Evolutionary conservation across 805 yeast genomes (phyloP).

Genomic region (Sungouiella thailandica): DNA sequence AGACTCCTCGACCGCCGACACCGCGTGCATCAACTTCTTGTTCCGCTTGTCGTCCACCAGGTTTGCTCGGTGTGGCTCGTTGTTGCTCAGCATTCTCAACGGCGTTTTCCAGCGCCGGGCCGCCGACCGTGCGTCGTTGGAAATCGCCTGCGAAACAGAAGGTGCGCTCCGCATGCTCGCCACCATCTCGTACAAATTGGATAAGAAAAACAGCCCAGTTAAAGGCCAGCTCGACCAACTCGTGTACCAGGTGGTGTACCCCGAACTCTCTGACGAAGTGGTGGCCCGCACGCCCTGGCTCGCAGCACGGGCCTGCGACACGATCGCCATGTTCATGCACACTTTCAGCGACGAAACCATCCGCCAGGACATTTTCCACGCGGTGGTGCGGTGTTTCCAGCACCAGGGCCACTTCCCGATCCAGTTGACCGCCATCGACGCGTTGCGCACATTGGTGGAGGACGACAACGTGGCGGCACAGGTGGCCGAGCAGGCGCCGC

Average conservation of each 20-base stretch:
- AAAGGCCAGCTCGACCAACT: slow-evolving; percentile 36
- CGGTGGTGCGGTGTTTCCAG: slow-evolving; percentile 37
- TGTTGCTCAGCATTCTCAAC: slow-evolving; percentile 27
- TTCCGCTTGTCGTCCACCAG: slow-evolving; percentile 33
- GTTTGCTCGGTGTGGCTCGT: slow-evolving; percentile 34
- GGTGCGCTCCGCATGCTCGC: slow-evolving; percentile 40
- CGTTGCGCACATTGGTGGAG: slow-evolving; percentile 42
- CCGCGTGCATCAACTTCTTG: slow-evolving; percentile 45
- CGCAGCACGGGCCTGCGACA: slow-evolving; percentile 44
- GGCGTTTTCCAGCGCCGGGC: slow-evolving; percentile 32
- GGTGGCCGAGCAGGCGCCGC: slow-evolving; percentile 40
- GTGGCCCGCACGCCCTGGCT: slow-evolving; percentile 33
- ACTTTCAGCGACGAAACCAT: slow-evolving; percentile 30
- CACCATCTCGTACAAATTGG: slow-evolving; percentile 36
- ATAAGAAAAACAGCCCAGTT: slow-evolving; percentile 32
- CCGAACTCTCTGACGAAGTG: slow-evolving; percentile 32
- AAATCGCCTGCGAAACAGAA: slow-evolving; percentile 33
- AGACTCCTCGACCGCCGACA: slow-evolving; percentile 45
- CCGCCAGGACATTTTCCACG: slow-evolving; percentile 38
- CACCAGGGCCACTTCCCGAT: slow-evolving; percentile 43
- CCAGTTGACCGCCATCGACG: slow-evolving; percentile 49
- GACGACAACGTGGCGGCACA: slow-evolving; percentile 38
- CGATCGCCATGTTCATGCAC: slow-evolving; percentile 36
- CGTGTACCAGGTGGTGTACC: slow-evolving; percentile 34
- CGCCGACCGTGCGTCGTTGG: slow-evolving; percentile 21